Conservation (phyloP, 306 rosid genomes). For the Ceratonia siliqua region DNA sequence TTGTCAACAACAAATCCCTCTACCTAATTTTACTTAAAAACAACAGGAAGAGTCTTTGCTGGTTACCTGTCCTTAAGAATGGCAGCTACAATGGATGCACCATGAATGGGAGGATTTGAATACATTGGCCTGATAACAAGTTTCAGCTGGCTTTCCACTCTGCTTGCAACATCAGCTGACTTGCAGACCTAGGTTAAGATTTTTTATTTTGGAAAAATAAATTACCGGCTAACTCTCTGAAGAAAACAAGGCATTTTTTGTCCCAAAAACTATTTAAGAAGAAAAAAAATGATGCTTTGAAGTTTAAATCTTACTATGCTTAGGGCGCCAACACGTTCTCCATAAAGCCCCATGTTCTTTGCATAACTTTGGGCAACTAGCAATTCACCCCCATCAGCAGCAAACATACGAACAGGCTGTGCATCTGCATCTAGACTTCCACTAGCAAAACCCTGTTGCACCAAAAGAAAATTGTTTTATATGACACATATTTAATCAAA, state of each 20-base stretch:
- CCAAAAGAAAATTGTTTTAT: not conserved
- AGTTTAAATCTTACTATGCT: conserved; percentile 67
- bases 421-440: conserved; percentile 94
- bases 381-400: conserved; percentile 92
- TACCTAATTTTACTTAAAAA: not conserved
- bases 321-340: conserved; percentile 93
- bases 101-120: conserved; percentile 94
- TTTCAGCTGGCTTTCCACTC: conserved; percentile 92
- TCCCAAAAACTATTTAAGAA: not conserved
- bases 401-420: conserved; percentile 80
- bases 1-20: not conserved
- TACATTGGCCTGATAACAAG: conserved; percentile 98
- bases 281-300: conserved; percentile 11
- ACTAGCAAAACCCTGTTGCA: conserved; percentile 83
- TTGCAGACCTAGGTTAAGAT: conserved; percentile 62
- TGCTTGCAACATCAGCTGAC: conserved; percentile 78
- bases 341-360: conserved; percentile 94
- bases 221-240: conserved; percentile 6
- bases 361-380: conserved; percentile 92
- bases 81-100: conserved; percentile 91
- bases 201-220: conserved; percentile 1
- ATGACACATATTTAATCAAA: not conserved
- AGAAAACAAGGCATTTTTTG: not conserved
- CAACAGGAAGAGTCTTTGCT: conserved; percentile 14
- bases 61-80: conserved; percentile 82